Base-by-base conservation (phyloP, 1,139 yeast species). In the Trichomonascaceae sp. region DNA sequence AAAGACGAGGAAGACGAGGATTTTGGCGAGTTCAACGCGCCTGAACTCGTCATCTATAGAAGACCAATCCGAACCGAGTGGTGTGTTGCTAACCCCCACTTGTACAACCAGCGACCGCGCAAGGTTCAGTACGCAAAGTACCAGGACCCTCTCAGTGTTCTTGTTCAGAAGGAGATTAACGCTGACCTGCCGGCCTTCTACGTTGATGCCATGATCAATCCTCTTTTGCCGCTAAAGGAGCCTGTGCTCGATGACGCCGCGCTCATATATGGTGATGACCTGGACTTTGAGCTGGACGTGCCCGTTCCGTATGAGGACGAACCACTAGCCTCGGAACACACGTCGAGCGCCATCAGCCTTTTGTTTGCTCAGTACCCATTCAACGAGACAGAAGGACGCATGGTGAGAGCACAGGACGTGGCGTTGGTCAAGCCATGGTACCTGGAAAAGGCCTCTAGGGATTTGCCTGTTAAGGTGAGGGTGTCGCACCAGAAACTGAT, bases 351-450 rank as follows among this genome's bases (percentile, higher is more conserved):
- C 0, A 49, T 87, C 2, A 65, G 71, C 20, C 59, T 87, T 17
- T 74, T 75, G 64, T 68, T 76, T 68, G 85, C 97, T 0, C 87
- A 95, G 2, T 73, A 65, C 45, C 98, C 99, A 0, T 89, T 80
- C 54, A 77, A 84, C 45, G 67, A 71, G 28, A 70, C 82, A 20
- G 69, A 76, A 27, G 94, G 93, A 0, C 60, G 56, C 20, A 82
- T 69, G 48, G 74, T 72, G 0, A 67, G 97, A 44, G 93, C 97
- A 0, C 82, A 89, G 52, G 98, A 92, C 57, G 93, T 85, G 4
- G 74, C 96, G 0, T 56, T 92, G 4, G 66, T 82, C 11, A 89
- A 89, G 52, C 62, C 68, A 18, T 85, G 95, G 94, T 85, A 81
- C 47, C 57, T 70, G 31, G 77, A 80, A 41, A 82, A 76, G 36